Conservation (phyloP, 495 filamentous ascomycete species). For the Hypoxylon fuscum region DNA sequence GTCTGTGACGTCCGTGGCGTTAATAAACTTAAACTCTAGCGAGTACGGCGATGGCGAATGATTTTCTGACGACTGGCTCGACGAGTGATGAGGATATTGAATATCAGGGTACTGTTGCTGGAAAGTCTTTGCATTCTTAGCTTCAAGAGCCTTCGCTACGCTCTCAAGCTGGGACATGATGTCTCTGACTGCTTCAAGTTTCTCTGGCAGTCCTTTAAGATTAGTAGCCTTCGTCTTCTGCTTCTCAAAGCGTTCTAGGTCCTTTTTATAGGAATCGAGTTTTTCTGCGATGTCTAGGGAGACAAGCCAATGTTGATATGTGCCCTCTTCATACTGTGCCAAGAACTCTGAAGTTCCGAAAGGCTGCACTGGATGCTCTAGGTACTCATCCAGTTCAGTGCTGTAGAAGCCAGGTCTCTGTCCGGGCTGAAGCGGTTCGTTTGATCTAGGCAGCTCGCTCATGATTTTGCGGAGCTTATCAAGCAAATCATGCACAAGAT, state of each 20-base stretch:
- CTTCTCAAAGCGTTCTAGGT: constrained; percentile 45
- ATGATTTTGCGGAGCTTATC: constrained; percentile 54
- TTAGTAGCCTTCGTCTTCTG: constrained; percentile 35
- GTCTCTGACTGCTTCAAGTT: constrained; percentile 58
- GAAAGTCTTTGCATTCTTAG: constrained; percentile 70
- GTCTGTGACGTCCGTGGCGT: constrained; percentile 60
- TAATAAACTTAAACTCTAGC: constrained; percentile 57
- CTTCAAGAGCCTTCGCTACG: constrained; percentile 61
- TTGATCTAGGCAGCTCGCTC: constrained; percentile 29
- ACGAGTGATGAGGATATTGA: constrained; percentile 9
- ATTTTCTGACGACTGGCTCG: constrained; percentile 5
- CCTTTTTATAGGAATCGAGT: constrained; percentile 16
- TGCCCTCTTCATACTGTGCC: constrained; percentile 51
- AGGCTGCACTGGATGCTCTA: constrained; percentile 19
- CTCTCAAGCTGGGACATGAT: constrained; percentile 60
- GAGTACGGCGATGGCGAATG: constrained; percentile 49
- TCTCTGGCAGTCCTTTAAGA: constrained; percentile 55
- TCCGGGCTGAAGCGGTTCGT: not conserved
- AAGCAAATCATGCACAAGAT: constrained; percentile 63
- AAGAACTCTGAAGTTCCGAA: constrained; percentile 51
- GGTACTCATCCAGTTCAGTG: not conserved
- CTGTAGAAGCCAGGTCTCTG: constrained; percentile 15
- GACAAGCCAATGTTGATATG: constrained; percentile 63
- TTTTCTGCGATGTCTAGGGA: constrained; percentile 45
- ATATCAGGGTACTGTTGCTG: constrained; percentile 67